Percentiles rank a stretch among this genome's conserved stretches.
These are phyloP conservation scores for Aspergillus costaricaensis DNA, from an alignment of 2,329 filamentous ascomycete genomes.

Conservation along the genomic window DNA sequence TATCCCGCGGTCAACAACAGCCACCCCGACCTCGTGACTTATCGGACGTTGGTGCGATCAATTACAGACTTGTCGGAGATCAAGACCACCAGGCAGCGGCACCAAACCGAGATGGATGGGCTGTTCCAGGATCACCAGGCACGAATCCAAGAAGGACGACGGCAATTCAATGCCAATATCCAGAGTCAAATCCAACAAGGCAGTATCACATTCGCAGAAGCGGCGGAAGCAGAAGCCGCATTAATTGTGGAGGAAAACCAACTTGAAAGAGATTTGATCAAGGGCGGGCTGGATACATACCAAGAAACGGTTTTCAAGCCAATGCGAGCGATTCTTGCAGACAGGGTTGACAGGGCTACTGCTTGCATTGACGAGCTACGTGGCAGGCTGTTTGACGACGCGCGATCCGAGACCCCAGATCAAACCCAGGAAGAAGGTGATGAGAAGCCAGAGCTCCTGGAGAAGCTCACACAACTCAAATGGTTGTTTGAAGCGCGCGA, in stretches of 20 bases:
- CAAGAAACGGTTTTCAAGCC: slow-evolving; percentile 81
- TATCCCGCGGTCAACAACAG: slow-evolving; percentile 95
- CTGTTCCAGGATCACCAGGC: slow-evolving; percentile 55
- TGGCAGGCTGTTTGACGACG: slow-evolving; percentile 71
- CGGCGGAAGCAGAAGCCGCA: slow-evolving; percentile 76
- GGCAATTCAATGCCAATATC: slow-evolving; percentile 71
- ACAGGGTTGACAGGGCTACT: slow-evolving; percentile 72
- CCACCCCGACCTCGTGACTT: slow-evolving; percentile 82
- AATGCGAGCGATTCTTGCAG: slow-evolving; percentile 75
- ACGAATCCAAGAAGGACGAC: slow-evolving; percentile 61
- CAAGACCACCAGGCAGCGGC: slow-evolving; percentile 62
- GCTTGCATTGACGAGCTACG: slow-evolving; percentile 76
- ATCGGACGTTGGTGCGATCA: slow-evolving; percentile 71
- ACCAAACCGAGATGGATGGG: slow-evolving; percentile 53
- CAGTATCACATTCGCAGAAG: slow-evolving; percentile 78
- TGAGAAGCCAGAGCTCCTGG: slow-evolving; percentile 87
- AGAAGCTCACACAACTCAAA: slow-evolving; percentile 91
- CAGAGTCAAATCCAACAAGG: slow-evolving; percentile 77
- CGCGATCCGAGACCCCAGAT: slow-evolving; percentile 69
- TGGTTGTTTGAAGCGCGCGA: slow-evolving; percentile 98
- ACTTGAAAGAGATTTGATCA: slow-evolving; percentile 70
- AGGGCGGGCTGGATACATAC: slow-evolving; percentile 80
- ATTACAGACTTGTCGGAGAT: slow-evolving; percentile 75
- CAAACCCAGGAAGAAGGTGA: slow-evolving; percentile 93
- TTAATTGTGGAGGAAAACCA: slow-evolving; percentile 70